These are phyloP conservation scores for Metrosideros polymorpha DNA, from an alignment of 441 rosid species.

Conservation along the genomic window DNA sequence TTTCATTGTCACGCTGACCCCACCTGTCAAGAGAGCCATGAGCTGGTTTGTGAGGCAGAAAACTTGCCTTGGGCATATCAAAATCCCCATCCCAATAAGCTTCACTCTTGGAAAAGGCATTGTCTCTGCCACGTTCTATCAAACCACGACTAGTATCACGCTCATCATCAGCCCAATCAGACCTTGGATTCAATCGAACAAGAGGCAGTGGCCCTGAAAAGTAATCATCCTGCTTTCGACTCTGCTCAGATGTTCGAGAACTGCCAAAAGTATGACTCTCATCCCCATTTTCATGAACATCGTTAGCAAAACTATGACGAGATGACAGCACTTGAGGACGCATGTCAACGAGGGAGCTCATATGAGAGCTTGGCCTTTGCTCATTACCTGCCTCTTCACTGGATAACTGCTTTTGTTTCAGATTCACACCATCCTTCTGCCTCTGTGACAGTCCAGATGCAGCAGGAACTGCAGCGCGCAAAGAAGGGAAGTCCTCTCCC, in stretches of 20 bases:
- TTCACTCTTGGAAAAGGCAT: conserved; percentile 50
- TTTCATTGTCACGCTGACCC: conserved; percentile 56
- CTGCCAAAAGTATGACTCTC: conserved; percentile 22
- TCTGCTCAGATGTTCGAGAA: conserved; percentile 32
- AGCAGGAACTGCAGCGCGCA: conserved; percentile 65
- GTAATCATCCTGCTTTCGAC: conserved; percentile 46
- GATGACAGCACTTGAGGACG: conserved; percentile 48
- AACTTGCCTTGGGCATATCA: conserved; percentile 58
- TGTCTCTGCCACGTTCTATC: conserved; percentile 49
- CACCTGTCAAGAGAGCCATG: conserved; percentile 40
- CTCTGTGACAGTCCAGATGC: conserved; percentile 46
- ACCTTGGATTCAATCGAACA: conserved; percentile 73
- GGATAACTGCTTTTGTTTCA: conserved; percentile 50
- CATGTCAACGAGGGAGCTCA: conserved; percentile 41
- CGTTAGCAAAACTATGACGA: conserved; percentile 14
- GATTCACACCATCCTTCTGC: conserved; percentile 60
- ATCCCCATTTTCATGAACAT: conserved; percentile 27
- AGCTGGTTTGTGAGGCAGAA: conserved; percentile 51
- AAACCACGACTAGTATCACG: conserved; percentile 83
- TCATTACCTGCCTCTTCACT: conserved; percentile 35
- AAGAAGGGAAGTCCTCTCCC: conserved; percentile 97
- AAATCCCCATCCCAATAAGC: conserved; percentile 68
- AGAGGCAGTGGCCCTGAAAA: conserved; percentile 66
- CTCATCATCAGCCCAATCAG: conserved; percentile 99
- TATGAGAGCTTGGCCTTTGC: conserved; percentile 21